Base-by-base conservation (phyloP, 2,329 filamentous ascomycete genomes). In the Westerdykella ornata region DNA sequence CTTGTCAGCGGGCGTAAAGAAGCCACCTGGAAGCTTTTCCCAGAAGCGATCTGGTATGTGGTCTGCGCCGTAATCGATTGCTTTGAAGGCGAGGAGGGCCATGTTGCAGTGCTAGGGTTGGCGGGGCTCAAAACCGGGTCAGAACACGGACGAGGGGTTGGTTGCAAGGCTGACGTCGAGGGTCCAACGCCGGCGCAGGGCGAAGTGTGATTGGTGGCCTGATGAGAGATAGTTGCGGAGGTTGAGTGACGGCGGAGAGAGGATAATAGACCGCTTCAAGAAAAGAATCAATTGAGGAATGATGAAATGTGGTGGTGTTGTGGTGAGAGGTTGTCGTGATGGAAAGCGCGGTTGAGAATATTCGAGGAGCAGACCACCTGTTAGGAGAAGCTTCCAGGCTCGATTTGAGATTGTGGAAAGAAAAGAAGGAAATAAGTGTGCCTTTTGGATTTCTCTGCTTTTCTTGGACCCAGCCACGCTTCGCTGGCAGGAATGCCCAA, bases 11-110 rank as follows among this genome's bases (percentile, higher is more conserved):
- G 62, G 54, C 5, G 51, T 63, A 46, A 65, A 67, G 48, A 55
- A 66, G 42, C 61, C 62, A 32, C 63, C 64, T 35, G 64, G 64
- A 15, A 66, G 56, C 17, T 56, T 55, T 31, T 67, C 60, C 38
- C 65, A 66, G 43, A 64, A 49, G 38, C 49, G 60, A 57, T 67
- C 64, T 28, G 63, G 63, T 42, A 66, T 63, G 48, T 57, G 59
- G 42, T 65, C 62, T 33, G 60, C 63, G 43, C 62, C 64, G 53
- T 61, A 61, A 42, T 52, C 53, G 20, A 67, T 51, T n/a, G 63
- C 64, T 46, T 66, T 66, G 41, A 66, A 56, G 22, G 62, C 63
- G 37, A 67, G 57, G 22, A 56, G 55, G 35, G 61, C 55, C 62
- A 65, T 65, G 16, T 45, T 58, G 48, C 13, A 35, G 47, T 31